Conservation (phyloP, 108 stramenopile genomes). For the Aurantiochytrium sp. region DNA sequence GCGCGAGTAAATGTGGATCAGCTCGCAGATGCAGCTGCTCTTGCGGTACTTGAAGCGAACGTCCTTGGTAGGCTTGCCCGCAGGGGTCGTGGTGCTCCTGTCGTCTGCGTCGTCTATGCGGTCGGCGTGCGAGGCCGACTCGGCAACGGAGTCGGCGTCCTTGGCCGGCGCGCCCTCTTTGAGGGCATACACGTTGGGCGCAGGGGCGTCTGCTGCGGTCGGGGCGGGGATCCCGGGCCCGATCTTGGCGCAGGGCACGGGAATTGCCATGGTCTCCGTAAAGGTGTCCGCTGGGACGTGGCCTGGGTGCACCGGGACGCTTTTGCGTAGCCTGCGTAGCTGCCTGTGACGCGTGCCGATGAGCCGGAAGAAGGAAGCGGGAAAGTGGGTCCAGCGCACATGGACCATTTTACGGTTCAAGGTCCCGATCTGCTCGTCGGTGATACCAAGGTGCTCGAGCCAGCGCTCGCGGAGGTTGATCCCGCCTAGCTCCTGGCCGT, state of each 20-base stretch:
- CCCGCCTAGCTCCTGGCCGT: neutral
- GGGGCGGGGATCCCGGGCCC: neutral
- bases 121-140: neutral
- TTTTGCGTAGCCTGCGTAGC: neutral
- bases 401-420: neutral
- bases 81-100: too few species aligned
- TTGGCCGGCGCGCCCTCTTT: neutral
- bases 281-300: neutral
- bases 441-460: neutral
- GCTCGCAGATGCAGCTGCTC: neutral
- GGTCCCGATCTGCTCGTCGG: neutral
- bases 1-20: neutral
- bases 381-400: slow-evolving; percentile 14
- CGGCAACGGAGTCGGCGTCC: neutral
- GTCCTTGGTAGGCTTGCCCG: neutral
- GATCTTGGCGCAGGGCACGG: neutral
- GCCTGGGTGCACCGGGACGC: neutral
- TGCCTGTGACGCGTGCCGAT: neutral
- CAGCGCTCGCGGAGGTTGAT: slow-evolving; percentile 4
- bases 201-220: neutral
- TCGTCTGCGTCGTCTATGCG: neutral
- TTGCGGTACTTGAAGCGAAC: neutral
- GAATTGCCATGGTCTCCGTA: neutral
- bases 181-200: neutral
- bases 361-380: neutral